Evolutionary conservation across 140 eudicot species (phyloP), one percentile per base, ranked within the genome.

Genomic region (Erigeron philadelphicus): DNA sequence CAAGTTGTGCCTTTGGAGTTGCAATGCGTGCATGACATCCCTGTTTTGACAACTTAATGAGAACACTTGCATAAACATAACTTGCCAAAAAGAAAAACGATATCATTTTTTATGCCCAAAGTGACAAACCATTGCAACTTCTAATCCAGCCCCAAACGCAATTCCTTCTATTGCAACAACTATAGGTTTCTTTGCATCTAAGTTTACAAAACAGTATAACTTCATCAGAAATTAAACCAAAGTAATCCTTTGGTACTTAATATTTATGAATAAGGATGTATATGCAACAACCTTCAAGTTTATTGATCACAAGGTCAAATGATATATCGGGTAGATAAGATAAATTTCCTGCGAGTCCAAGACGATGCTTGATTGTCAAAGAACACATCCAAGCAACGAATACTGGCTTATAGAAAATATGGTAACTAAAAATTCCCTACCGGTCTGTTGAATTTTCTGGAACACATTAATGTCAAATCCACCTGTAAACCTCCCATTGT

Each of bases 121-220:
- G 66, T 45, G 35, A 79, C 95, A 46, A 79, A 93, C 98, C 98
- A 93, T 62, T 21, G 96, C 79, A 76, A 93, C 67, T 78, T 93
- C 96, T 70, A 93, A 85, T 60, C 96, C 98, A 80, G 93, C 98
- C 61, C 98, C 98, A 61, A 93, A 95, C 62, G 98, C 98, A 83
- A 93, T 95, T 53, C 96, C 98, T 81, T 83, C 80, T 31, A 93
- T 80, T 52, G 96, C 98, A 75, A 88, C 98, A 76, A 93, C 98
- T 15, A 68, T 71, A 47, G 96, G 98, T 75, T 93, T 93, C 72
- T 84, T 84, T 21, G 79, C 86, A 86, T 93, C 98, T 93, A 56
- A 45, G 69, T 23, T 68, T 67, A 11, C 38, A 64, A 45, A 61
- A 53, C 38, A 60, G 42, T 54, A 76, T 47, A 49, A 66, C 43